Conservation (phyloP, 768 basidiomycete species). For the Ramaria sp. region DNA sequence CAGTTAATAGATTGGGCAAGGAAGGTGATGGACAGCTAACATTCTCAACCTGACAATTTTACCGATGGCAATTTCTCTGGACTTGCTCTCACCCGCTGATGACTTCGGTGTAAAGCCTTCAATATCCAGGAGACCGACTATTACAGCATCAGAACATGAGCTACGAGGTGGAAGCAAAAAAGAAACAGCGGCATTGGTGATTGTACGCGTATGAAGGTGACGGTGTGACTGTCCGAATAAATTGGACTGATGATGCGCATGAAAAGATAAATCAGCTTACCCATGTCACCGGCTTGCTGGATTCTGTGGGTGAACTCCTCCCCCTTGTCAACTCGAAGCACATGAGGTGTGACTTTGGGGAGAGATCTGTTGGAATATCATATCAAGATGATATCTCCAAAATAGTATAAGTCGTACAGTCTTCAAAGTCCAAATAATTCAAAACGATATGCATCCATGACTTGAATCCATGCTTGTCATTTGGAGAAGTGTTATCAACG, state of each 20-base stretch:
- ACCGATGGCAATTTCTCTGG: slow-evolving; percentile 36
- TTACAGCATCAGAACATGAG: slow-evolving; percentile 20
- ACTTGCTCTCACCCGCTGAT: slow-evolving; percentile 13
- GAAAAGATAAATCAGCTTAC: neutral
- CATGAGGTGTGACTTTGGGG: slow-evolving; percentile 1
- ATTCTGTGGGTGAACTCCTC: neutral
- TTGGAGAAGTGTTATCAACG: slow-evolving; percentile 17
- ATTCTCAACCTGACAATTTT: slow-evolving; percentile 38
- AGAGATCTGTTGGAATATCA: neutral
- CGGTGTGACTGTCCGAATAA: neutral
- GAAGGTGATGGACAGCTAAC: slow-evolving; percentile 26
- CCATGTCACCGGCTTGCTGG: neutral
- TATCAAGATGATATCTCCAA: neutral
- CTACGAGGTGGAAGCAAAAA: neutral
- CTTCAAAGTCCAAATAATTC: slow-evolving; percentile 46
- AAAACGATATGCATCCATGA: slow-evolving; percentile 37
- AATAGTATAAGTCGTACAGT: slow-evolving; percentile 32
- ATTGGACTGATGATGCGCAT: neutral
- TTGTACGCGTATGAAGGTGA: neutral
- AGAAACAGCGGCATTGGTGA: neutral
- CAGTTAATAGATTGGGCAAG: neutral
- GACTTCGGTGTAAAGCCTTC: slow-evolving; percentile 29
- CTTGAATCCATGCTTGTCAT: slow-evolving; percentile 16
- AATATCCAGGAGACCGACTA: slow-evolving; percentile 37
- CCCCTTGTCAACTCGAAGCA: slow-evolving; percentile 1